Percentiles rank a stretch among this genome's conserved stretches.
These are phyloP conservation scores for Calonectria hongkongensis DNA, from an alignment of 2,329 filamentous ascomycete species.

Conservation along the genomic window DNA sequence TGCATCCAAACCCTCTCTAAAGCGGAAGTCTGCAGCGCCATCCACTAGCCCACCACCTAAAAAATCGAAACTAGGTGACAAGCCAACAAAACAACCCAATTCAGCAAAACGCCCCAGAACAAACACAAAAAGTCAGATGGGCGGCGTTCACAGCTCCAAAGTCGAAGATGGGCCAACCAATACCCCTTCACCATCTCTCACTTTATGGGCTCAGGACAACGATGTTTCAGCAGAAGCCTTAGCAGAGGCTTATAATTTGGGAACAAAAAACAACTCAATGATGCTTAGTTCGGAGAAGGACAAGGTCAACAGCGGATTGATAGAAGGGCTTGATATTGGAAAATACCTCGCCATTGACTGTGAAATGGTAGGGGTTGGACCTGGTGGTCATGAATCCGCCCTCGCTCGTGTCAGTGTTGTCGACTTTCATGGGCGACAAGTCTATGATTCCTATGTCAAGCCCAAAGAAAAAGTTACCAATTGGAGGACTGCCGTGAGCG, in stretches of 20 bases:
- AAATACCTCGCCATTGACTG: conserved; percentile 97
- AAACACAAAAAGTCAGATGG: conserved; percentile 67
- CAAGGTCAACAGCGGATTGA: conserved; percentile 78
- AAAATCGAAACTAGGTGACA: conserved; percentile 56
- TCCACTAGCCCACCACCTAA: conserved; percentile 48
- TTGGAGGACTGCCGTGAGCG: conserved; percentile 91
- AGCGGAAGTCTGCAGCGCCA: conserved; percentile 64
- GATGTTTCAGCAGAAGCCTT: conserved; percentile 76
- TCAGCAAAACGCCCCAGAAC: conserved; percentile 30
- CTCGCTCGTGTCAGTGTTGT: conserved; percentile 93
- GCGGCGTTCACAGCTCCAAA: conserved; percentile 71
- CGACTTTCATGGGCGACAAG: conserved; percentile 92
- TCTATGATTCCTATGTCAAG: conserved; percentile 95
- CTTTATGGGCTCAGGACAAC: conserved; percentile 77
- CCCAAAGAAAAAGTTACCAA: conserved; percentile 88
- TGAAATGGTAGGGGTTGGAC: conserved; percentile 96
- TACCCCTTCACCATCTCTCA: conserved; percentile 72
- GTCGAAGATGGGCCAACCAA: conserved; percentile 61
- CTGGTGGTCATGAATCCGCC: conserved; percentile 80
- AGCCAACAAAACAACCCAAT: conserved; percentile 30
- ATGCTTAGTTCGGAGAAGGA: conserved; percentile 68
- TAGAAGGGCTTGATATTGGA: conserved; percentile 80
- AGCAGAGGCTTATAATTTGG: conserved; percentile 77
- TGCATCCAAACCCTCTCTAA: conserved; percentile 60
- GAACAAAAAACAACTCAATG: conserved; percentile 68